A percentile compares a stretch with the other conserved stretches of the same genome.
phyloP scores from a whole-genome alignment of 2,329 filamentous ascomycete genomes.

The Gliomastix tumulicola region DNA sequence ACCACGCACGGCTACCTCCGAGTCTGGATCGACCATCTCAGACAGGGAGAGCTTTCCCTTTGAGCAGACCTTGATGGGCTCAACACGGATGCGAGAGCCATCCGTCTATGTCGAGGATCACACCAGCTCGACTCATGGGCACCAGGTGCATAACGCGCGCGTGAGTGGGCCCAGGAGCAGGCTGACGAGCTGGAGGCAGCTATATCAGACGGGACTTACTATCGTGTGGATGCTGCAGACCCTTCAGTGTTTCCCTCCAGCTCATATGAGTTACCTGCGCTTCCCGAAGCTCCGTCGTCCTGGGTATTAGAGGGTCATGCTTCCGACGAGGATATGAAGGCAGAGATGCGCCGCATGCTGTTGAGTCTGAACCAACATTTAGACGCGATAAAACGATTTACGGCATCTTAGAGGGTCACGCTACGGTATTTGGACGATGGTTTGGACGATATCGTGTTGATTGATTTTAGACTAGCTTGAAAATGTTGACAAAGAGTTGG shows the following conservation, averaged over 20 bases:
- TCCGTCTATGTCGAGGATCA: conserved; percentile 57
- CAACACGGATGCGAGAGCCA: too few species aligned
- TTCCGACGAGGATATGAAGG: conserved; percentile 40
- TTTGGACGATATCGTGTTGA: too few species aligned
- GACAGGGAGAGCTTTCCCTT: too few species aligned
- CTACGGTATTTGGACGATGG: too few species aligned
- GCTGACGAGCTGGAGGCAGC: conserved; percentile 14
- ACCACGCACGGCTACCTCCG: conserved; percentile 49
- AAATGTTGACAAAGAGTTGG: too few species aligned
- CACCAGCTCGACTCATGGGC: conserved; percentile 33
- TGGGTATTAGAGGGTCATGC: conserved; percentile 49
- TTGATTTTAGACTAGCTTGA: too few species aligned
- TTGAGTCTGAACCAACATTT: conserved; percentile 41
- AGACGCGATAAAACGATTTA: too few species aligned
- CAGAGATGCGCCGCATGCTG: conserved; percentile 41
- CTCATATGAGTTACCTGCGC: conserved; percentile 16
- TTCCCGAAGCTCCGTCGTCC: conserved; percentile 37
- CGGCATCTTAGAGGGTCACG: too few species aligned
- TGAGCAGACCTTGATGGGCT: too few species aligned
- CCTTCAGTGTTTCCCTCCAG: neutral
- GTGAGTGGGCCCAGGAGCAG: conserved; percentile 5
- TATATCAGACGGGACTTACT: too few species aligned
- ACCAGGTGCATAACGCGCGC: conserved; percentile 1
- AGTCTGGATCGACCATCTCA: conserved; percentile 43
- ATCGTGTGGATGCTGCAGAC: too few species aligned